Conservation (phyloP, 73 alveolate species). For the Uronychia setigera region DNA sequence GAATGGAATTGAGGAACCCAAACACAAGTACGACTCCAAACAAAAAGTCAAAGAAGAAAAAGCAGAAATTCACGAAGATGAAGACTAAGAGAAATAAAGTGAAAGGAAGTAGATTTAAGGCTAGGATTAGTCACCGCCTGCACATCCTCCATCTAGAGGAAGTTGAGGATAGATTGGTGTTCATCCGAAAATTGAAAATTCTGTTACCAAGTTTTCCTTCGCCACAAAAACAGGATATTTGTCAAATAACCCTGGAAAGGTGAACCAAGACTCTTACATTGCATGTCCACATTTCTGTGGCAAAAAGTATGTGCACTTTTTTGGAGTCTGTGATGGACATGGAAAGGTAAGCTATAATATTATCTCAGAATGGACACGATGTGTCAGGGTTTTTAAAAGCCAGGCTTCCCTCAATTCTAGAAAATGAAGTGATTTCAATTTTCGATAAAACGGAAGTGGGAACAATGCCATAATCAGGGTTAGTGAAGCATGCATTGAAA, state of each 20-base stretch:
- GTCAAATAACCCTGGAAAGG: slow-evolving; percentile 41
- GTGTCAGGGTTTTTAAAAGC: slow-evolving; percentile 72
- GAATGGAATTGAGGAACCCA: background rate
- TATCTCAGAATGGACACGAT: slow-evolving; percentile 66
- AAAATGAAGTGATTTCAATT: slow-evolving; percentile 1
- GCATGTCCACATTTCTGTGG: slow-evolving; percentile 53
- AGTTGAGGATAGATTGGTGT: too few species aligned
- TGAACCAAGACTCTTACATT: slow-evolving; percentile 61
- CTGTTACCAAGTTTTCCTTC: slow-evolving; percentile 57
- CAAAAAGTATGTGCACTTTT: slow-evolving; percentile 45
- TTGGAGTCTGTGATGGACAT: slow-evolving; percentile 93
- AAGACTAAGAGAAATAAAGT: background rate
- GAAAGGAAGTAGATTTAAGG: too few species aligned
- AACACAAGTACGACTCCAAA: background rate
- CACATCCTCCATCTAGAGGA: too few species aligned
- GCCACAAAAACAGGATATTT: slow-evolving; percentile 63
- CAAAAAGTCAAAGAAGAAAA: background rate
- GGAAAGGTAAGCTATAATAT: slow-evolving; percentile 37
- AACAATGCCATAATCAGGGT: background rate
- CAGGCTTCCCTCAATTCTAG: slow-evolving; percentile 53
- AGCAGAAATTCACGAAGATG: background rate
- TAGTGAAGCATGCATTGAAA: background rate
- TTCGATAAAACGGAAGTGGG: background rate
- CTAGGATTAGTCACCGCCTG: too few species aligned
- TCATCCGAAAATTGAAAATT: slow-evolving; percentile 25